Percentiles rank a stretch among this genome's conserved stretches.
phyloP scores from a whole-genome alignment of 1,284 basidiomycete genomes.

The Grifola frondosa region DNA sequence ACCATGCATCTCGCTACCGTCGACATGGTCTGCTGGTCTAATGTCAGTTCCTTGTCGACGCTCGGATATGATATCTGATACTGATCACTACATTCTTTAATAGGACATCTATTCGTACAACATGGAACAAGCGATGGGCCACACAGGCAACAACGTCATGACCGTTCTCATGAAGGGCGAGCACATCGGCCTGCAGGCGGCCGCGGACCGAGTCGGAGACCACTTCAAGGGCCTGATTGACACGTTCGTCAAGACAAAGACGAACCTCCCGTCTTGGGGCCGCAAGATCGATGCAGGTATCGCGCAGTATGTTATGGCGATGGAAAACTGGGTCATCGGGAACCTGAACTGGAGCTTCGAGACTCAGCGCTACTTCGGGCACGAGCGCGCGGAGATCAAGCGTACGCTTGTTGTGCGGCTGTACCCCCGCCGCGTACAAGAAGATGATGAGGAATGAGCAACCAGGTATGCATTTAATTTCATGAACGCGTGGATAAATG shows the following conservation, averaged over 20 bases:
- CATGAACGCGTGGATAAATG: no score
- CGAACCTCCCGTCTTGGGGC: constrained; percentile 49
- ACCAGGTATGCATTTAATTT: no score
- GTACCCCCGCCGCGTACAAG: constrained; percentile 21
- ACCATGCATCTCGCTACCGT: constrained; percentile 57
- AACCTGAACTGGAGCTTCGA: constrained; percentile 42
- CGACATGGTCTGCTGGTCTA: constrained; percentile 70
- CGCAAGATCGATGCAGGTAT: constrained; percentile 47
- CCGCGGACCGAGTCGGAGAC: constrained; percentile 55
- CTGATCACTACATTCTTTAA: constrained; percentile 2
- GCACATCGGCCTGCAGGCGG: constrained; percentile 52
- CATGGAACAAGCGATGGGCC: constrained; percentile 71
- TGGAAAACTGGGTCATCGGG: constrained; percentile 38
- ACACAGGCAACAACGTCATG: constrained; percentile 63
- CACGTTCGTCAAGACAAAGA: constrained; percentile 46
- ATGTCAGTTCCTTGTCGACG: constrained; percentile 42
- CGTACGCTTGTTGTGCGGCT: constrained; percentile 30
- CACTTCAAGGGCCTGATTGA: constrained; percentile 52
- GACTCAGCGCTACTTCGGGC: constrained; percentile 38
- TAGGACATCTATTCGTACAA: constrained; percentile 75
- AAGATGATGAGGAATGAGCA: constrained; percentile 38
- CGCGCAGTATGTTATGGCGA: constrained; percentile 37
- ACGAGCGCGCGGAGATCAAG: constrained; percentile 26
- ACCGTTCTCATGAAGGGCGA: constrained; percentile 64
- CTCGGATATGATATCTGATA: background rate